Evolutionary conservation across 371 early-diverging fungal genomes (phyloP).

Genomic region (Dentiscutata heterogama): DNA sequence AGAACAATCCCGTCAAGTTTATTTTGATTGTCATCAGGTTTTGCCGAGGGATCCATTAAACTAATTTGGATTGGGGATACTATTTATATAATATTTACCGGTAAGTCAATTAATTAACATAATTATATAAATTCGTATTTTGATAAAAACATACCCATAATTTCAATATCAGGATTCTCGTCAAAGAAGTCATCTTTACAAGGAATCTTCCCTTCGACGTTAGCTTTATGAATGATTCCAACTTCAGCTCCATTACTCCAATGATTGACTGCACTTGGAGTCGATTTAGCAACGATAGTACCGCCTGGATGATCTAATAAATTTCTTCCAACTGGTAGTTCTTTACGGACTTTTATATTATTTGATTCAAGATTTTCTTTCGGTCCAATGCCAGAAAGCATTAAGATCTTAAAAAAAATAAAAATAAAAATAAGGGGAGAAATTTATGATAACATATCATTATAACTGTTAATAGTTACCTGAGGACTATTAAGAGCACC

Average conservation of each 20-base stretch:
- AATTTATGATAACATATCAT: no score
- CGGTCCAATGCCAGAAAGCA: conserved; percentile 15
- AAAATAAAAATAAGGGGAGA: not conserved
- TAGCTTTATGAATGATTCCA: not conserved
- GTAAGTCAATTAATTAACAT: no score
- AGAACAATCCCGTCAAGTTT: no score
- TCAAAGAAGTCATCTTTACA: not conserved
- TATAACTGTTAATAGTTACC: not conserved
- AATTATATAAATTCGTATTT: no score
- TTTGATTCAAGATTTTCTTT: not conserved
- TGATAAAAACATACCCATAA: not conserved
- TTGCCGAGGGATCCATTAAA: no score
- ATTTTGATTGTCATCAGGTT: no score
- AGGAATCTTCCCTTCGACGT: conserved; percentile 3
- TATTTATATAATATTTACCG: no score
- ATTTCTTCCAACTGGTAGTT: conserved; percentile 14
- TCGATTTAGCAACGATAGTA: not conserved
- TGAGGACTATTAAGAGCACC: not conserved
- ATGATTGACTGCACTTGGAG: not conserved
- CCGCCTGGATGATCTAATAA: not conserved
- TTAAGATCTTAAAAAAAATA: not conserved
- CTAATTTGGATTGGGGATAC: no score
- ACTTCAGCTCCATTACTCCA: not conserved
- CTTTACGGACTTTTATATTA: conserved; percentile 29
- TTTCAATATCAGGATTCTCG: conserved; percentile 3